Evolutionary conservation across 1,284 basidiomycete genomes (phyloP).

Genomic region (Trichosporon inkin): DNA sequence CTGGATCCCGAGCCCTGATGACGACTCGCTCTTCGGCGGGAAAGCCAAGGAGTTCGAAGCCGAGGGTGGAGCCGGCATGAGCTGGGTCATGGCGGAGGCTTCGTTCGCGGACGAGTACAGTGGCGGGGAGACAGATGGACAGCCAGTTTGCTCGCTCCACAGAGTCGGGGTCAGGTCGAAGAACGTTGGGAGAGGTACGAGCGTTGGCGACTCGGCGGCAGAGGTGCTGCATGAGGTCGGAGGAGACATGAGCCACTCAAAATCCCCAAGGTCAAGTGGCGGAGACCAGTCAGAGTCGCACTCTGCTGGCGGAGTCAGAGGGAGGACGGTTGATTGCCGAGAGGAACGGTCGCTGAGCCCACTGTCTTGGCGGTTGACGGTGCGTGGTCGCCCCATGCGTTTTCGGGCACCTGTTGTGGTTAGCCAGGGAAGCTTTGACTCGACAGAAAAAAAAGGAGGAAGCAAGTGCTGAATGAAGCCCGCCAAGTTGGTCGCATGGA

Average conservation of each 20-base stretch:
- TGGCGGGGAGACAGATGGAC: no score
- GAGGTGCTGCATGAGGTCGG: neutral
- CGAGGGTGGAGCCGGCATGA: neutral
- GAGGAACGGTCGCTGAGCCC: no score
- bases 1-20: neutral
- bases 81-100: no score
- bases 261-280: neutral
- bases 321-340: no score
- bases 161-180: neutral
- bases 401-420: neutral
- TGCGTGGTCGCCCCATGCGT: neutral
- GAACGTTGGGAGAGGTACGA: neutral
- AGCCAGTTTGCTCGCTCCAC: no score
- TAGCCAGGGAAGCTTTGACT: no score
- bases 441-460: no score
- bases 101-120: no score
- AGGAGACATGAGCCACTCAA: neutral
- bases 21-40: neutral
- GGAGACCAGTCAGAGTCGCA: neutral
- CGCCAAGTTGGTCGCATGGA: no score
- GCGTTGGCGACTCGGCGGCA: neutral
- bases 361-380: neutral
- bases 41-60: neutral
- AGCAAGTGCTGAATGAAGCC: no score
- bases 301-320: no score